Percentiles rank a stretch among this genome's conserved stretches.
phyloP scores from a whole-genome alignment of 108 stramenopile genomes.

The Phaeodactylum tricornutum region DNA sequence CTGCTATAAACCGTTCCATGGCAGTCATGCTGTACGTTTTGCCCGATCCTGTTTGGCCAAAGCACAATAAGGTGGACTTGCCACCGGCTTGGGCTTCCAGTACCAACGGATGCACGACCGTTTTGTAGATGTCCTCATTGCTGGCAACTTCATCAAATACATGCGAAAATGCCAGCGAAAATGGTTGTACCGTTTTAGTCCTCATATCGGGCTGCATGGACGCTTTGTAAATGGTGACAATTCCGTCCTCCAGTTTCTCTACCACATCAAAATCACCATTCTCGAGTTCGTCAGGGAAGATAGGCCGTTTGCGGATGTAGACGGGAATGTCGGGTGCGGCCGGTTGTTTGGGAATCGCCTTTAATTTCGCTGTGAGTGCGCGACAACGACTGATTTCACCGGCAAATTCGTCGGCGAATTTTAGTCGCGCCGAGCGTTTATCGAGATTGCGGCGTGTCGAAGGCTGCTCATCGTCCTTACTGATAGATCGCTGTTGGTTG shows the following conservation, averaged over 20 bases:
- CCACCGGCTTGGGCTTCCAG: not conserved
- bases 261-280: constrained; percentile 2
- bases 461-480: too few relatives aligned
- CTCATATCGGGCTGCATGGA: not conserved
- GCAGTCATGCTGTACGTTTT: constrained; percentile 46
- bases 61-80: constrained; percentile 40
- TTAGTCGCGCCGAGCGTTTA: constrained; percentile 2
- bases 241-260: not conserved
- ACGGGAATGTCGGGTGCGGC: not conserved
- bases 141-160: constrained; percentile 5
- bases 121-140: constrained; percentile 1
- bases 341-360: too few relatives aligned
- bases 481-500: too few relatives aligned
- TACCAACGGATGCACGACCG: not conserved
- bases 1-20: not conserved
- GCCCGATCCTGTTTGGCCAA: constrained; percentile 61
- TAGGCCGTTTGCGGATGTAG: not conserved
- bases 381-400: not conserved
- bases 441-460: constrained; percentile 4
- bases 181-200: not conserved
- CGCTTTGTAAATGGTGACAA: not conserved
- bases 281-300: constrained; percentile 1
- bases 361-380: too few relatives aligned
- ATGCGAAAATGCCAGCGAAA: not conserved
- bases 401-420: not conserved